phyloP scores from a whole-genome alignment of 169 alveolate genomes.

The Theileria luwenshuni region DNA sequence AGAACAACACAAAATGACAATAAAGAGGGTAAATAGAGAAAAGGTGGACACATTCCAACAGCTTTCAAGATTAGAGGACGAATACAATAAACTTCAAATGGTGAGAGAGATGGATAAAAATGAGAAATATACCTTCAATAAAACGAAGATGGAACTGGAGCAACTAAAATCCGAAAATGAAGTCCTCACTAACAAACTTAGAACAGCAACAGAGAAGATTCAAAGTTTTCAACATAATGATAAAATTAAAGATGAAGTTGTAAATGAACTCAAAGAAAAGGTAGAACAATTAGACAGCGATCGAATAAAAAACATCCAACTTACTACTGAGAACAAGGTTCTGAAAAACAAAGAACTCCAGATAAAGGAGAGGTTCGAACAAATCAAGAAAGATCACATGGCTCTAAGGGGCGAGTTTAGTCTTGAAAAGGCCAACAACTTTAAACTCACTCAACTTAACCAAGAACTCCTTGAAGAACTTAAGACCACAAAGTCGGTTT shows the following conservation, averaged over 20 bases:
- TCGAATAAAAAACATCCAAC: conserved; percentile 2
- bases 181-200: neutral
- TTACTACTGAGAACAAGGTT: neutral
- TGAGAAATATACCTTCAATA: conserved; percentile 1
- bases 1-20: conserved; percentile 21
- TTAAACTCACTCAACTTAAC: neutral
- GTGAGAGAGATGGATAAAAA: conserved; percentile 8
- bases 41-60: conserved; percentile 11
- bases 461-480: neutral
- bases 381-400: neutral
- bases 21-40: conserved; percentile 17
- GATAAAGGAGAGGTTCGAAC: conserved; percentile 1
- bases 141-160: neutral
- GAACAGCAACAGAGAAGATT: conserved; percentile 6
- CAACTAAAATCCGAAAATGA: conserved; percentile 15
- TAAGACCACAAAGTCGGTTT: neutral
- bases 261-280: neutral
- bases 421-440: neutral
- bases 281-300: neutral
- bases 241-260: neutral
- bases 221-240: neutral
- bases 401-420: conserved; percentile 11
- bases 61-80: conserved; percentile 11
- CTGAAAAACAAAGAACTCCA: neutral
- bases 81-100: conserved; percentile 12